Evolutionary conservation across 208 protist genomes (phyloP), one percentile per base, ranked within the genome.

Genomic region (Acanthamoeba royreba): DNA sequence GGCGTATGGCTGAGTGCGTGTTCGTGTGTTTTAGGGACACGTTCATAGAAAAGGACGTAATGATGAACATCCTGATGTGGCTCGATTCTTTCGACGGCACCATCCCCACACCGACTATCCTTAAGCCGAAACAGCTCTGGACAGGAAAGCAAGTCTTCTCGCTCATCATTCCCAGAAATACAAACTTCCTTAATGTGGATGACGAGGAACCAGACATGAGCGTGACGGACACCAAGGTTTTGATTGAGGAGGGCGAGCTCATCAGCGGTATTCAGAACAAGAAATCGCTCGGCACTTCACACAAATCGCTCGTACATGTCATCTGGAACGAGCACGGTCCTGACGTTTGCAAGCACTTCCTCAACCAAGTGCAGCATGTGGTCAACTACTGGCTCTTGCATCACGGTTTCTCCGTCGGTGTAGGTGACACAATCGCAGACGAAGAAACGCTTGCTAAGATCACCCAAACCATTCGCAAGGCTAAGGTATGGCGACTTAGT

Each of bases 81-180:
- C 87, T 99, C n/a, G 97, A 98, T 77, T 58, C 97, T 9, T 99
- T 97, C 96, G 97, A 99, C 94, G 97, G 97, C 61, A 96, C 95
- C 9, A 79, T 99, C 25, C 99, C 99, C 28, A 95, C 98, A 35
- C 99, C 99, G 11, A 99, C 99, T 42, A 99, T 99, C 66, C 94
- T 99, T 19, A 99, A 99, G 96, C 99, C 98, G 95, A 96, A 97
- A 35, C 98, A 97, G 38, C 94, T 99, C 13, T 99, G 99, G 99
- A 99, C 99, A 2, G 99, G 99, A 63, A 99, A 99, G 98, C 99
- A 99, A 96, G 86, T 99, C 31, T 99, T 99, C 94, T 99, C 98
- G 19, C 92, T 99, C 22, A 97, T 99, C 55, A 96, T 99, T n/a
- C 99, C 99, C 0, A 79, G 94, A 15, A 95, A 98, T 69, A 97